Evolutionary conservation across 495 filamentous ascomycete species (phyloP), one percentile per base, ranked within the genome.

Genomic region (Tuber magnatum): DNA sequence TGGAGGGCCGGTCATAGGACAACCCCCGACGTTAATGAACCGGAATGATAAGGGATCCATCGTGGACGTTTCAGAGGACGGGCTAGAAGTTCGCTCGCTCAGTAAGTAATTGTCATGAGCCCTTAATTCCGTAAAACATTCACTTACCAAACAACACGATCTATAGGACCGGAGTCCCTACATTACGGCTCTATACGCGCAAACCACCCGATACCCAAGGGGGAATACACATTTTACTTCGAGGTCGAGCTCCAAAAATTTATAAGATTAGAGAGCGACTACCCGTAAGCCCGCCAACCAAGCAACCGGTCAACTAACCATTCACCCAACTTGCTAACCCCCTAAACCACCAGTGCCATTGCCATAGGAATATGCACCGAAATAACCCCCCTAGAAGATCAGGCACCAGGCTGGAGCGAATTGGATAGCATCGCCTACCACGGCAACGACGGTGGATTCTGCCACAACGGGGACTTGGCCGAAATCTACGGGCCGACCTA

Each of bases 211-310:
- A 77, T 77, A 22, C 73, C 73, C 46, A 39, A 42, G 7, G 73
- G 76, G 43, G 75, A 48, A 56, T 77, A 77, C 39, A 32, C 41
- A 18, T 77, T 65, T 41, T 77, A 77, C 48, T 77, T 61, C 22
- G 76, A 77, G 35, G 56, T 77, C n/a, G 48, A 75, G 35, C 41
- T 77, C 39, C 1, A n/a, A 24, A 42, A 68, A 20, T 32, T 73
- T 16, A 18, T 4, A 32, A 48, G 46, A 24, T 48, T 48, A 24
- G 46, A 24, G 46, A 12, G 10, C 41, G 69, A n/a, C 73, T 72
- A 70, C n/a, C 22, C n/a, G 71, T 76, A 51, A 51, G 51, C 46
- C 39, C 7, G 35, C 3, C 41, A 40, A 22, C 35, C 44, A 46
- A 46, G 20, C 46, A 46, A 46, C 43, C 43, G 20, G 43, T 20